Percentiles rank a stretch among this genome's conserved stretches.
Conservation (phyloP, 441 rosid genomes). For the Syzygium malaccense region DNA sequence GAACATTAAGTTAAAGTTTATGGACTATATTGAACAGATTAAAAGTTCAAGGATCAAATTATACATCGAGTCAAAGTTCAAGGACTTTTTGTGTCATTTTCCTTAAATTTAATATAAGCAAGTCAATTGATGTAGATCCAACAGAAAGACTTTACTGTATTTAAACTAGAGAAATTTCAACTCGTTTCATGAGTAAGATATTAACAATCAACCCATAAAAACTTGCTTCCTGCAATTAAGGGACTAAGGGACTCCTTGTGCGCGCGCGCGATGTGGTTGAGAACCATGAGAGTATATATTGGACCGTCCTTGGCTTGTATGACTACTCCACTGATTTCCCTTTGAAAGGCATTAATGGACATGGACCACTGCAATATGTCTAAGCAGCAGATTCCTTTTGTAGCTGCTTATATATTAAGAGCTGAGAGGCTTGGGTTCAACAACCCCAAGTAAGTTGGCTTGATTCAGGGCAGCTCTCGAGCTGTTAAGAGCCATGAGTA, state of each 20-base stretch:
- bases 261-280: not conserved
- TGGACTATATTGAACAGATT: too few species aligned
- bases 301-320: not conserved
- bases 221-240: not conserved
- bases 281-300: not conserved
- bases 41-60: too few species aligned
- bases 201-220: not conserved
- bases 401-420: not conserved
- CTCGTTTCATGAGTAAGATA: not conserved
- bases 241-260: rapidly evolving
- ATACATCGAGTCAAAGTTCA: too few species aligned
- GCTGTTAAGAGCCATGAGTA: not conserved
- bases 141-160: not conserved
- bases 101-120: not conserved
- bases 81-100: too few species aligned
- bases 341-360: not conserved
- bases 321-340: not conserved
- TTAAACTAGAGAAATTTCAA: not conserved
- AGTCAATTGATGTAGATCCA: not conserved
- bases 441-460: not conserved
- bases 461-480: not conserved
- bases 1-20: too few species aligned
- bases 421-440: not conserved
- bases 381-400: not conserved
- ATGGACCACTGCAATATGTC: not conserved